Evolutionary conservation across 352 stramenopile genomes (phyloP), one percentile per base, ranked within the genome.

Genomic region (Phytophthora hibernalis): DNA sequence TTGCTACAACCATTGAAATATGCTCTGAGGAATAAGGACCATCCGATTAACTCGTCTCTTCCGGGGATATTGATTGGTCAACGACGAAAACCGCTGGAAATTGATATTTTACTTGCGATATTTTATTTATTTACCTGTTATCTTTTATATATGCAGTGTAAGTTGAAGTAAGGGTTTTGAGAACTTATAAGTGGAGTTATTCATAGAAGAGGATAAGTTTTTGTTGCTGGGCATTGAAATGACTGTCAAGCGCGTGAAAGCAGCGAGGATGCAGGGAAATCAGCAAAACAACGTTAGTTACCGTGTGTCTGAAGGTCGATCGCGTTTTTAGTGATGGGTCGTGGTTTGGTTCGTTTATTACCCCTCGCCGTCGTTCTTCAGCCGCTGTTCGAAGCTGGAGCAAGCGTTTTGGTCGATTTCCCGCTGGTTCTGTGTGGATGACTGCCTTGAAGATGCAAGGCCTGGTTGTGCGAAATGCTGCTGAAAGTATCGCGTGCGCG

Each of bases 1-100:
- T 95, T 13, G 86, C 80, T 37, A 80, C 85, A 30, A 83, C 76
- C 70, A 75, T 78, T 8, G n/a, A n/a, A n/a, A 35, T 40, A 10
- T 31, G 38, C 9, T 44, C 53, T 24, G 38, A 35, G 24, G 53
- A 54, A 49, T 51, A 42, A 31, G 18, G n/a, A 1, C 54, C 42
- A 53, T 43, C 28, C n/a, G 26, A 60, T 43, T 21, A 38, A 49
- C 13, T 5, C 31, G 31, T 38, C 31, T 16, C 31, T 38, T 38
- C 31, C 31, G 13, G 31, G 3, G 11, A 1, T 2, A 44, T 21
- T 44, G 4, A 44, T 44, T 44, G 37, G 37, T 10, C 33, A 13
- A 40, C 12, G 18, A 18, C 16, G n/a, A 47, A 26, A 47, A 26
- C 40, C 40, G 15, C 2, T 1, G 18, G 16, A 24, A 47, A 28